These are phyloP conservation scores for Amyloporia xantha DNA, from an alignment of 768 basidiomycete genomes.

Conservation along the genomic window DNA sequence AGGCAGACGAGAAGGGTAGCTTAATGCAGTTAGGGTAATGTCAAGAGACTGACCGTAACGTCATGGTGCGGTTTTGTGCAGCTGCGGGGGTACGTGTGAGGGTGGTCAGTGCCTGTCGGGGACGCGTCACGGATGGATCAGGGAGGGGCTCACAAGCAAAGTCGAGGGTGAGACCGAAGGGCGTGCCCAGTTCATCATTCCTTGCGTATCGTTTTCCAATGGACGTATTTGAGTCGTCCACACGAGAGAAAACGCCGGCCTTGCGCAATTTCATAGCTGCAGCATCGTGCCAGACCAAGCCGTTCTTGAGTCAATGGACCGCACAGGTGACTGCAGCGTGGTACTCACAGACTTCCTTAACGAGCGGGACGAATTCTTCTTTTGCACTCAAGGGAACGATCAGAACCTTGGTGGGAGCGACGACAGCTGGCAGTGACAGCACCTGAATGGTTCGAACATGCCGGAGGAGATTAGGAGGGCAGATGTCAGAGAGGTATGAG, in stretches of 20 bases:
- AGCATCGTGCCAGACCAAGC: conserved; percentile 16
- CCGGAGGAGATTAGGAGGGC: conserved; percentile 4
- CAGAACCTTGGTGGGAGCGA: conserved; percentile 94
- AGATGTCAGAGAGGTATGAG: conserved; percentile 11
- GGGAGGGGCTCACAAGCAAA: conserved; percentile 65
- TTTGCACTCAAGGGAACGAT: conserved; percentile 91
- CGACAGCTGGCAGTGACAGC: conserved; percentile 79
- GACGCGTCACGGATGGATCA: not conserved
- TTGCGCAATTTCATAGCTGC: conserved; percentile 81
- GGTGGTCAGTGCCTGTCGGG: too few relatives aligned
- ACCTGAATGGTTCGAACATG: conserved; percentile 43
- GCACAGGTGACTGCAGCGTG: conserved; percentile 9
- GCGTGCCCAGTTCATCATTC: conserved; percentile 98
- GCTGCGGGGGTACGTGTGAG: conserved; percentile 38
- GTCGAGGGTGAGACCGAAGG: conserved; percentile 93
- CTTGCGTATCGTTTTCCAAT: conserved; percentile 97
- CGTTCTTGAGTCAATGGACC: conserved; percentile 1
- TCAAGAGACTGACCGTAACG: conserved; percentile 62
- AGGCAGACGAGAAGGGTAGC: not conserved
- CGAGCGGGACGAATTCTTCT: conserved; percentile 76
- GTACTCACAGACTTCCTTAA: conserved; percentile 84
- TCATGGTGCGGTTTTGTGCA: conserved; percentile 88
- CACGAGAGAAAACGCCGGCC: conserved; percentile 86
- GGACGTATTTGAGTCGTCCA: conserved; percentile 91
- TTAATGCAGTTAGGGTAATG: conserved; percentile 2